Evolutionary conservation across 345 rosid species (phyloP), one percentile per base, ranked within the genome.

Genomic region (Cardamine occulta): DNA sequence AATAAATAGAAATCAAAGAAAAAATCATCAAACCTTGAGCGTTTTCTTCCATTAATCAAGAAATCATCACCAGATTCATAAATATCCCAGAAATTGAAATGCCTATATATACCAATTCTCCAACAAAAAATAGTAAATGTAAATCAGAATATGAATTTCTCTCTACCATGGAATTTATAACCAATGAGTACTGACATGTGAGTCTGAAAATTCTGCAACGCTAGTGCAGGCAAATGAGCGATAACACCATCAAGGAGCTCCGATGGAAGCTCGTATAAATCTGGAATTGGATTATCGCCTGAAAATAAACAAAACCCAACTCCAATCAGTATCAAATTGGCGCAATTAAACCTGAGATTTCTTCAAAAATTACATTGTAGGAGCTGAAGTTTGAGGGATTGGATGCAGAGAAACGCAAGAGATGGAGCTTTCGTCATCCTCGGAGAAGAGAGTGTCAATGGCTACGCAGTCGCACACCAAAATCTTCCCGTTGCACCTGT

Each of bases 251-350:
- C 80, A 70, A 91, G 82, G 51, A 93, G 63, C 52, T 89, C 83
- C 3, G 85, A 51, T 4, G 97, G 97, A 74, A 93, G 84, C 74
- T 88, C 90, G 72, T 81, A 87, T 9, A 88, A 34, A 49, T 76
- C 80, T 4, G 82, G 80, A n/a, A 72, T 29, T 44, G 85, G 57
- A 76, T 84, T 82, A 34, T 84, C 84, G 15, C 85, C 90, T 86
- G 75, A 74, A 74, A 76, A 28, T 66, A 72, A 29, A 56, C 24
- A 26, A 8, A 71, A 71, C 7, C 7, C 64, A 40, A 42, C 29
- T 26, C 42, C 21, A 53, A 13, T 42, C 52, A 63, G 12, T 35
- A 63, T 4, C 55, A 28, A 59, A 49, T 51, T 23, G 28, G 29
- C 26, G 24, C 29, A 19, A 29, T 2, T 9, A 40, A 49, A 64